These are phyloP conservation scores for Xylaria sp. DNA, from an alignment of 2,329 filamentous ascomycete genomes.

Conservation along the genomic window DNA sequence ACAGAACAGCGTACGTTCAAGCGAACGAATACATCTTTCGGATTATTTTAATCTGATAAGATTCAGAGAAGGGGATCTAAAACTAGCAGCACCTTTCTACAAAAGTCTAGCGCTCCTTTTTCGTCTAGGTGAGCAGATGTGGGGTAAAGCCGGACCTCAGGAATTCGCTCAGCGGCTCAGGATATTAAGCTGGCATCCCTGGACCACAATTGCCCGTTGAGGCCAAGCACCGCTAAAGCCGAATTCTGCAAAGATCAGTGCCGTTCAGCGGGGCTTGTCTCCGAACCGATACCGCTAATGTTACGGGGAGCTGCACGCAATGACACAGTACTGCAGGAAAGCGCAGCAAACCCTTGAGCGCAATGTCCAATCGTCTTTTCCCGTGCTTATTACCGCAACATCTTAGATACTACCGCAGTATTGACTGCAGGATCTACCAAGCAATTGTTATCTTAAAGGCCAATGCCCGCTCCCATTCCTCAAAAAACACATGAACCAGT, in stretches of 20 bases:
- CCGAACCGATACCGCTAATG: constrained; percentile 18
- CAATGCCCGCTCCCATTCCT: not conserved
- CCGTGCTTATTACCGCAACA: constrained; percentile 15
- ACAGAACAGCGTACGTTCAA: not conserved
- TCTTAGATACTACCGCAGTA: not conserved
- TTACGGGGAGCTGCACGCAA: constrained; percentile 27
- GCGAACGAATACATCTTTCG: not conserved
- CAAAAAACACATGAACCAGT: not conserved
- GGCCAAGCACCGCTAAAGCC: constrained; percentile 20
- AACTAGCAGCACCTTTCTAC: constrained; percentile 3
- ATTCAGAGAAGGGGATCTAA: not conserved
- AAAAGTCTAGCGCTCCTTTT: not conserved
- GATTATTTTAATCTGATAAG: constrained; percentile 9
- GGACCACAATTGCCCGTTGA: constrained; percentile 12
- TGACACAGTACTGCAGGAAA: constrained; percentile 10
- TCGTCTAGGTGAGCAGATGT: not conserved
- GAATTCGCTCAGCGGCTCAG: not conserved
- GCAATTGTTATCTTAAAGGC: constrained; percentile 4
- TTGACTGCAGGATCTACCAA: constrained; percentile 8
- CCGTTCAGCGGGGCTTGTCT: constrained; percentile 17
- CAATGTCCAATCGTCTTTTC: constrained; percentile 20
- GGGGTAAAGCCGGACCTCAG: constrained; percentile 4
- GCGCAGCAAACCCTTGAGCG: not conserved
- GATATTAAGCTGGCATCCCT: constrained; percentile 4
- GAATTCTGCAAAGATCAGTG: constrained; percentile 26